phyloP scores from a whole-genome alignment of 257 asterid genomes.

The Cordia subcordata region DNA sequence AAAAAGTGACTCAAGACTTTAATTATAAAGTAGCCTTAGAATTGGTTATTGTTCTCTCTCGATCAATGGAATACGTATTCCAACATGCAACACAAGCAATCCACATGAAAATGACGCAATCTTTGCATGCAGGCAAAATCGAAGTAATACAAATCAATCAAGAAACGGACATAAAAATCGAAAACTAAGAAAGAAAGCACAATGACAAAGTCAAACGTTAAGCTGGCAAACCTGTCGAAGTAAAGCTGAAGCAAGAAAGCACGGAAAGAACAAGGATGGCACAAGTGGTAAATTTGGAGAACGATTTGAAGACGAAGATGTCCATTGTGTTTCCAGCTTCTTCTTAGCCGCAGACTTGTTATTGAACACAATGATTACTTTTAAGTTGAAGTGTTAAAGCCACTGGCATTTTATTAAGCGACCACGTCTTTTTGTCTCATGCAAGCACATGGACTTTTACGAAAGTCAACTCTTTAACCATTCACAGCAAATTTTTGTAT shows the following conservation, averaged over 20 bases:
- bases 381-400: too few relatives aligned
- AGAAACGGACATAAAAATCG: background rate
- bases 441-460: conserved; percentile 24
- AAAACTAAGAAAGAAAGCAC: background rate
- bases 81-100: background rate
- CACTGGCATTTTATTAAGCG: conserved; percentile 5
- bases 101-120: background rate
- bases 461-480: conserved; percentile 11
- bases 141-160: conserved; percentile 7
- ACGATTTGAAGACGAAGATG: conserved; percentile 31
- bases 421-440: too few relatives aligned
- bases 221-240: conserved; percentile 52
- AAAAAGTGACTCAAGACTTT: too few relatives aligned
- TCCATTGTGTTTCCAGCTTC: conserved; percentile 37
- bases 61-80: too few relatives aligned
- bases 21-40: too few relatives aligned
- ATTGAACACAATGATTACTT: too few relatives aligned
- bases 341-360: conserved; percentile 18
- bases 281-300: conserved; percentile 23
- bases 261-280: conserved; percentile 30
- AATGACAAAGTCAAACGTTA: background rate
- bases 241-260: conserved; percentile 49
- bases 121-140: conserved; percentile 6
- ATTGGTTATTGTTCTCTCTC: too few relatives aligned
- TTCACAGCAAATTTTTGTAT: too few relatives aligned